These are phyloP conservation scores for Blastocrithidia nonstop DNA, from an alignment of 208 protist genomes.

Conservation along the genomic window DNA sequence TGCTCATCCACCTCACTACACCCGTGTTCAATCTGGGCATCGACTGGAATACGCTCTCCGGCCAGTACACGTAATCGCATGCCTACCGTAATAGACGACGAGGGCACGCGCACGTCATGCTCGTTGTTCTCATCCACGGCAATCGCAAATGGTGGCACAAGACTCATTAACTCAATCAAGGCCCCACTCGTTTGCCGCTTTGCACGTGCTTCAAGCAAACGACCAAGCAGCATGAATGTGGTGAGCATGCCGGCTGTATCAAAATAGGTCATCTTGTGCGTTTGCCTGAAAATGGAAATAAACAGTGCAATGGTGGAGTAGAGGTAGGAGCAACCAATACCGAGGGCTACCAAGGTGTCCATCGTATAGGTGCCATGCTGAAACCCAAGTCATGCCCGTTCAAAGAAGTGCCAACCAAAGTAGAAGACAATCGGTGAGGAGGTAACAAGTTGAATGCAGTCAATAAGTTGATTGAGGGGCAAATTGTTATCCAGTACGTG, in stretches of 20 bases:
- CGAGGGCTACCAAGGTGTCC: conserved; percentile 79
- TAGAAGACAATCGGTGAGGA: conserved; percentile 78
- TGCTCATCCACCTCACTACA: conserved; percentile 86
- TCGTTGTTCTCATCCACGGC: background rate
- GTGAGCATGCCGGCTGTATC: conserved; percentile 91
- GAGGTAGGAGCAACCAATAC: conserved; percentile 49
- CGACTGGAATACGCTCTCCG: conserved; percentile 82
- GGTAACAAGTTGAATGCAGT: conserved; percentile 34
- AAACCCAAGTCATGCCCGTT: conserved; percentile 34
- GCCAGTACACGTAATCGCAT: conserved; percentile 75
- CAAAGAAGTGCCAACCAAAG: conserved; percentile 63
- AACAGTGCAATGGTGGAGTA: conserved; percentile 45
- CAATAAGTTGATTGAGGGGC: conserved; percentile 10
- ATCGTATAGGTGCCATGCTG: conserved; percentile 62
- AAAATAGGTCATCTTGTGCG: conserved; percentile 69
- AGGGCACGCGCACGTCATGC: conserved; percentile 14
- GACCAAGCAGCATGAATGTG: conserved; percentile 92
- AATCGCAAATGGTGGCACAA: conserved; percentile 46
- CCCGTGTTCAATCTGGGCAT: conserved; percentile 80
- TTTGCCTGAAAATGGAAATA: conserved; percentile 11
- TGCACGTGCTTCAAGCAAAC: conserved; percentile 89
- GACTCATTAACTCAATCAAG: conserved; percentile 70
- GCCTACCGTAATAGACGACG: conserved; percentile 18
- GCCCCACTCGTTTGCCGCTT: conserved; percentile 86
- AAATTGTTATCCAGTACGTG: conserved; percentile 11